Base-by-base conservation (phyloP, 805 yeast species). In the Teunomyces atbi region DNA sequence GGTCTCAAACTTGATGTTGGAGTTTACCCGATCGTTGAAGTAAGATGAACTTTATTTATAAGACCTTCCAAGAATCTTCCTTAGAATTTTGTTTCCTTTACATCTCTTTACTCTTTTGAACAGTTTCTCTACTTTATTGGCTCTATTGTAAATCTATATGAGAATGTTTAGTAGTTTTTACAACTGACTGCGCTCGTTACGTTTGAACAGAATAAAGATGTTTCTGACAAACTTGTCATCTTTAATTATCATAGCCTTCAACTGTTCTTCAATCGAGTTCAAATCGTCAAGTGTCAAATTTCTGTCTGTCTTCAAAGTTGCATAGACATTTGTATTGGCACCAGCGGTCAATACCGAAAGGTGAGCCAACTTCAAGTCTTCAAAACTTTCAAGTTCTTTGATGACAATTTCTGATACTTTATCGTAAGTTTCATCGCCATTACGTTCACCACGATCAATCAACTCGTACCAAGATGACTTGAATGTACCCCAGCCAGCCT, bases 401-500 rank as follows among this genome's bases (percentile, higher is more conserved):
- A 67, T 66, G 11, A 81, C 61, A 7, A 75, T 69, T 5, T 60
- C 59, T 43, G 74, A 66, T 18, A 80, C 56, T 21, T 64, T 61
- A 15, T 58, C 55, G 51, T 79, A 85, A 41, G 80, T 70, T 40
- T 74, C 77, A 51, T 81, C 83, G 0, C 62, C 64, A 12, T 63
- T 66, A 12, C 79, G 71, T 32, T 84, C 66, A 2, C 92, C 84
- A 51, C 81, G 78, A 58, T 92, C 99, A 26, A 89, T 75, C 38
- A 92, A 70, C 61, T 92, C 98, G 49, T 77, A 77, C 57, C 84
- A 76, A 0, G 97, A 81, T 21, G 77, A 75, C 48, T 75, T 71
- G 55, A 86, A 81, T 21, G 96, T 91, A 2, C 79, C 77, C 64
- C 81, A 77, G 29, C 98, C 98, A 6, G 97, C 97, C 53, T 78